Percentiles rank a stretch among this genome's conserved stretches.
Conservation (phyloP, 2,329 filamentous ascomycete species). For the Torrubiella hemipterigena region DNA sequence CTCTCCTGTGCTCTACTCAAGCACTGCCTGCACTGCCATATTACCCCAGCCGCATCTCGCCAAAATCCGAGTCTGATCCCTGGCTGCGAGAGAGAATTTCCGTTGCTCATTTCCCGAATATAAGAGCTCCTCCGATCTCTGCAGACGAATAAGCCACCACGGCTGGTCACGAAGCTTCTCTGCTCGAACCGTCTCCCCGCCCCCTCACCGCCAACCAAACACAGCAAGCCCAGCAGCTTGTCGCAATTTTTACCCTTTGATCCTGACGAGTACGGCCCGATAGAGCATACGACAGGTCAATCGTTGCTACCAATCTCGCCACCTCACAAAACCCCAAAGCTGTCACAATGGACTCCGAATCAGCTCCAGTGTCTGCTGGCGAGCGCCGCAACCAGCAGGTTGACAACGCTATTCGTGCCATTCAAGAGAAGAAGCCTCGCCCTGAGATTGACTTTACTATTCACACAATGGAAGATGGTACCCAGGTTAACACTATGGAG, state of each 20-base stretch:
- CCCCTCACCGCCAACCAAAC: slow-evolving; percentile 1
- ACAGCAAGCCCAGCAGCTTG: neutral
- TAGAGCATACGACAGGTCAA: neutral
- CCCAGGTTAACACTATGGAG: slow-evolving; percentile 88
- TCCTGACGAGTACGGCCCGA: neutral
- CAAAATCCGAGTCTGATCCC: no score
- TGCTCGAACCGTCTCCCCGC: no score
- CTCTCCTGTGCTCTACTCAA: no score
- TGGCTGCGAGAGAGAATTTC: no score
- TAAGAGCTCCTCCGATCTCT: no score
- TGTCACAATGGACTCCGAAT: slow-evolving; percentile 37
- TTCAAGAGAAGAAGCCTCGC: slow-evolving; percentile 86
- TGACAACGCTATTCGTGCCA: slow-evolving; percentile 84
- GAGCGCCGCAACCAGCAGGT: slow-evolving; percentile 50
- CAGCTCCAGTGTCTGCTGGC: slow-evolving; percentile 24
- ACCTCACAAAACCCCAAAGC: slow-evolving; percentile 1
- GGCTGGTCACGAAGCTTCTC: no score
- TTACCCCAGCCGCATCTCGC: no score
- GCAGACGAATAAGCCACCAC: no score
- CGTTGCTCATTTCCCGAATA: no score
- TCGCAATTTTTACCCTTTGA: neutral
- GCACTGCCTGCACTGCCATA: no score
- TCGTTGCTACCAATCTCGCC: slow-evolving; percentile 2
- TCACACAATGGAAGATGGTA: slow-evolving; percentile 96
- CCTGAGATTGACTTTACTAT: slow-evolving; percentile 98